phyloP scores from a whole-genome alignment of 306 rosid genomes.

The Neltuma alba region DNA sequence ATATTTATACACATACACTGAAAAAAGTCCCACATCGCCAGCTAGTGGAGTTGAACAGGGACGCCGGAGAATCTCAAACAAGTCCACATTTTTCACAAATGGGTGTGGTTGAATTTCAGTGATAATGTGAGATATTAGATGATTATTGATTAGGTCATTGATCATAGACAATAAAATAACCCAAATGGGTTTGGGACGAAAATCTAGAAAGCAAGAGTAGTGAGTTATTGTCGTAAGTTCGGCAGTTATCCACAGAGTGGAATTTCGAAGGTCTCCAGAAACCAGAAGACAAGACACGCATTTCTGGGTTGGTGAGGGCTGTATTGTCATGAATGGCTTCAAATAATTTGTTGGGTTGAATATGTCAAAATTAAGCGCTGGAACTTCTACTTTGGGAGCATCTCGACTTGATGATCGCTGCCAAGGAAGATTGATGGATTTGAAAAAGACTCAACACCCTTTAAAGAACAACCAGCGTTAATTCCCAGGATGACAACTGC shows the following conservation, averaged over 20 bases:
- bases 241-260: slow-evolving; percentile 34
- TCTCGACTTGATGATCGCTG: neutral
- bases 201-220: slow-evolving; percentile 14
- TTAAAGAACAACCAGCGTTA: no score
- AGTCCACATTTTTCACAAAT: slow-evolving; percentile 21
- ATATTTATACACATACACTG: slow-evolving; percentile 4
- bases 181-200: neutral
- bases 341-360: no score
- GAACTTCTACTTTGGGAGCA: no score
- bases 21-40: slow-evolving; percentile 7
- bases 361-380: no score
- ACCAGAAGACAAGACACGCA: neutral
- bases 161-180: neutral
- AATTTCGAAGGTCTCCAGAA: neutral
- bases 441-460: neutral
- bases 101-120: neutral
- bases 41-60: neutral
- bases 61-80: neutral
- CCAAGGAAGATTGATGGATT: neutral
- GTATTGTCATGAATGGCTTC: no score
- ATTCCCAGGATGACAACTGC: no score
- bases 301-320: slow-evolving; percentile 19
- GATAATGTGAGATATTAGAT: no score
- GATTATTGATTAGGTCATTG: slow-evolving; percentile 4
- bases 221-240: neutral